Conservation (phyloP, 129 eudicot genomes). For the Centaurea solstitialis region DNA sequence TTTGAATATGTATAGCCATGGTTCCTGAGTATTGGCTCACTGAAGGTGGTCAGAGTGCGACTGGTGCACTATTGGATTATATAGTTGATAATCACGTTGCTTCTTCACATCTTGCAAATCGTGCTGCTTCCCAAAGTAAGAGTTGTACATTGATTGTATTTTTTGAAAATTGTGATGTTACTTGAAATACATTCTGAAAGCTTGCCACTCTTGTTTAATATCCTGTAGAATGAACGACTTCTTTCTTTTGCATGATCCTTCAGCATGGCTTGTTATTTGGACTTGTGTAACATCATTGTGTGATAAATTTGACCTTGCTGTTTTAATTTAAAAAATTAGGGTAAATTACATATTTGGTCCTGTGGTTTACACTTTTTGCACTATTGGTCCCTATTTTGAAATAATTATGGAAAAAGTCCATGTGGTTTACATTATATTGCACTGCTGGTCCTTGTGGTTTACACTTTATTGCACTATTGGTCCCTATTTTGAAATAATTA, state of each 20-base stretch:
- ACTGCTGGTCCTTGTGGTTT: no score
- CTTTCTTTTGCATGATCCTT: not conserved
- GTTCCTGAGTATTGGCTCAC: conserved; percentile 97
- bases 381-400: no score
- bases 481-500: no score
- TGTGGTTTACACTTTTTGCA: no score
- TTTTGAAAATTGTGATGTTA: conserved; percentile 3
- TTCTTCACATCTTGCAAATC: conserved; percentile 82
- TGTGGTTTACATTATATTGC: no score
- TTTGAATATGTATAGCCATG: conserved; percentile 58
- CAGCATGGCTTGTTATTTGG: not conserved
- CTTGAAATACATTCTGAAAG: not conserved
- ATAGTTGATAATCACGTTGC: conserved; percentile 83
- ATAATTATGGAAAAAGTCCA: no score
- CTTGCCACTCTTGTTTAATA: not conserved
- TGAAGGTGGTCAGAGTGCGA: conserved; percentile 99
- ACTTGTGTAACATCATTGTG: not conserved
- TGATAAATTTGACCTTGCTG: not conserved
- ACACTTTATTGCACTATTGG: no score
- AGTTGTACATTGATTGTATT: not conserved
- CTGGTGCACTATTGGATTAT: conserved; percentile 86
- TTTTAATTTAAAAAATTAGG: not conserved
- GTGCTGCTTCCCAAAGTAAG: conserved; percentile 93
- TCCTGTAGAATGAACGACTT: not conserved
- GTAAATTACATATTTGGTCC: no score